Percentiles rank a stretch among this genome's conserved stretches.
Evolutionary conservation across 371 early-diverging fungal species (phyloP).

Genomic region (Chytridiales sp.): DNA sequence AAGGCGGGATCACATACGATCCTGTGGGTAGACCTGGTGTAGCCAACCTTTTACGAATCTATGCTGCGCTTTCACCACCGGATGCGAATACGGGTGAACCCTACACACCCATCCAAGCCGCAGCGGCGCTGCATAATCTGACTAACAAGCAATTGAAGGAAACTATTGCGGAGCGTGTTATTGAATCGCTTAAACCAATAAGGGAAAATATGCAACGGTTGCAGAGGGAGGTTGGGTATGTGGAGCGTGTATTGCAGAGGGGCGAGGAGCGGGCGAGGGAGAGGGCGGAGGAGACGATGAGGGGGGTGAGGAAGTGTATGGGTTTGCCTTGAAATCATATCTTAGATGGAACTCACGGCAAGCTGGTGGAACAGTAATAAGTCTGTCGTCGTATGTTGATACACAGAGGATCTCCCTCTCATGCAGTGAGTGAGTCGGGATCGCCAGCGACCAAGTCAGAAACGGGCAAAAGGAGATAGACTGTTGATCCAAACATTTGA

Average conservation of each 20-base stretch:
- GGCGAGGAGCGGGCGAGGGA: slow-evolving; percentile 53
- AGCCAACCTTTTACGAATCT: slow-evolving; percentile 76
- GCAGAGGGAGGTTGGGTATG: slow-evolving; percentile 58
- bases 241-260: slow-evolving; percentile 59
- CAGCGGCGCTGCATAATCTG: slow-evolving; percentile 14
- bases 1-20: slow-evolving; percentile 70
- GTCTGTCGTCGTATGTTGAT: no score
- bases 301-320: slow-evolving; percentile 33
- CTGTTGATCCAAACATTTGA: no score
- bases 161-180: slow-evolving; percentile 64
- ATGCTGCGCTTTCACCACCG: slow-evolving; percentile 34
- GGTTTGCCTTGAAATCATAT: slow-evolving; percentile 22
- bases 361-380: no score
- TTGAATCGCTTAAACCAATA: slow-evolving; percentile 64
- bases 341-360: no score
- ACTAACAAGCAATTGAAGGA: slow-evolving; percentile 71
- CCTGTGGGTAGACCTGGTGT: slow-evolving; percentile 76
- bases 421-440: no score
- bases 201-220: slow-evolving; percentile 60
- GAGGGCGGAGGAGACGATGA: slow-evolving; percentile 33
- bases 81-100: slow-evolving; percentile 33
- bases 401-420: no score
- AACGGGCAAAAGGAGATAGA: no score
- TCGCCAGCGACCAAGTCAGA: no score
- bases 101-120: slow-evolving; percentile 44